phyloP scores from a whole-genome alignment of 1,139 yeast species.

The Spencermartinsiella ligniputridi region DNA sequence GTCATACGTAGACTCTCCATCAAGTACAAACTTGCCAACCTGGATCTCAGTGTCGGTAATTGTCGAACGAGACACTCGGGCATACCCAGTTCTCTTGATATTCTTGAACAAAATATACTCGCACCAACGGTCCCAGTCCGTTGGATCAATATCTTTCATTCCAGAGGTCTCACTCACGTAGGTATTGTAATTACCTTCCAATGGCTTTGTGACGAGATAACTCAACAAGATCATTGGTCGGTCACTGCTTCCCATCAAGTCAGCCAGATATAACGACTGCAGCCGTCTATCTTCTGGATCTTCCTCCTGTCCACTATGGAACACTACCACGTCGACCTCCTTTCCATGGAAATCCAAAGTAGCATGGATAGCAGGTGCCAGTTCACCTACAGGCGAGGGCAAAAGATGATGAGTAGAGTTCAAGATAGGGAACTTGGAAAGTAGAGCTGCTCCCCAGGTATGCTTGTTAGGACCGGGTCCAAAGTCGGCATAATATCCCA shows the following conservation, averaged over 20 bases:
- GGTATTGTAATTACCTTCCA: constrained; percentile 84
- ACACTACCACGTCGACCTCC: constrained; percentile 82
- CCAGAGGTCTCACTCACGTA: constrained; percentile 80
- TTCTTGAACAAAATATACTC: constrained; percentile 89
- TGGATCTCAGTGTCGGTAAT: constrained; percentile 97
- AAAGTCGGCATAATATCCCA: constrained; percentile 90
- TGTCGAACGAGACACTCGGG: constrained; percentile 87
- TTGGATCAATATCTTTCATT: constrained; percentile 88
- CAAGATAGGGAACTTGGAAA: constrained; percentile 90
- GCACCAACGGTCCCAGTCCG: constrained; percentile 98
- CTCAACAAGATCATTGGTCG: constrained; percentile 81
- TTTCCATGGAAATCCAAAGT: constrained; percentile 88
- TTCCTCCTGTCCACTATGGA: constrained; percentile 98
- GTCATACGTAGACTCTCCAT: constrained; percentile 48
- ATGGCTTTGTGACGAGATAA: constrained; percentile 83
- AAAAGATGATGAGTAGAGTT: constrained; percentile 84
- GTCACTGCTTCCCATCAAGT: constrained; percentile 71
- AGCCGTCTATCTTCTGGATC: constrained; percentile 89
- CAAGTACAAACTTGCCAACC: constrained; percentile 80
- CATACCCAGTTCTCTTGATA: constrained; percentile 85
- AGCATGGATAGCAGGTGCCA: constrained; percentile 97
- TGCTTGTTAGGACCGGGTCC: constrained; percentile 98
- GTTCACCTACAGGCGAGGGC: constrained; percentile 96
- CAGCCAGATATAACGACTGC: constrained; percentile 73
- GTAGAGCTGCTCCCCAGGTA: constrained; percentile 94